These are phyloP conservation scores for Pleurozium schreberi DNA, from an alignment of 225 moss, liverwort and hornwort genomes.

Conservation along the genomic window DNA sequence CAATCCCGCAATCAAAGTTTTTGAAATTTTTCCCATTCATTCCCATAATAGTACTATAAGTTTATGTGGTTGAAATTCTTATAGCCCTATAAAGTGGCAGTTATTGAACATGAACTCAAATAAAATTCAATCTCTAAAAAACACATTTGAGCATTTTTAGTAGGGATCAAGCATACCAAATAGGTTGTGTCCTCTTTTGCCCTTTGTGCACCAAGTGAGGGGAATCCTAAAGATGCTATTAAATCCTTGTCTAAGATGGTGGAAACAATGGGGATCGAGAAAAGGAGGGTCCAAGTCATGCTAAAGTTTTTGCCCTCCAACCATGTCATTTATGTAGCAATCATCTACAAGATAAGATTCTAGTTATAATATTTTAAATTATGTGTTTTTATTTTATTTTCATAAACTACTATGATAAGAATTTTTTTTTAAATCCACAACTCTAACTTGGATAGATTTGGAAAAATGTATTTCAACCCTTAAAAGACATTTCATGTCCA, in stretches of 20 bases:
- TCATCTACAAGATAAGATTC: neutral
- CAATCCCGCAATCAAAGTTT: too few species aligned
- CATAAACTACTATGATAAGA: neutral
- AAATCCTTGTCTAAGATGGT: neutral
- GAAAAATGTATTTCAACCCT: neutral
- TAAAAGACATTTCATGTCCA: too few species aligned
- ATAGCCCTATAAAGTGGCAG: too few species aligned
- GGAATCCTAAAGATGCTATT: neutral
- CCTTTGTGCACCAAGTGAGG: neutral
- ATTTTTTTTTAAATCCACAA: rapidly evolving
- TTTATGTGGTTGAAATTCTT: too few species aligned
- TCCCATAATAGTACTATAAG: too few species aligned
- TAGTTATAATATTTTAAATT: neutral
- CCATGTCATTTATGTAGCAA: too few species aligned
- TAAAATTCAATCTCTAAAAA: too few species aligned
- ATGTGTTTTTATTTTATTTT: neutral
- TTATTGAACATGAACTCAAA: too few species aligned
- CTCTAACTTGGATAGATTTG: neutral
- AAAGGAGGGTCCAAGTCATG: neutral
- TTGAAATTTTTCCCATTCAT: too few species aligned
- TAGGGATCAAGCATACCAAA: rapidly evolving
- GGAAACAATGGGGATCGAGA: rapidly evolving
- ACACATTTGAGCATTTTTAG: neutral
- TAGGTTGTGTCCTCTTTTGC: rapidly evolving
- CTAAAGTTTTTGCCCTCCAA: neutral